Conservation (phyloP, 2,329 filamentous ascomycete species). For the Cyphellophora attinorum region DNA sequence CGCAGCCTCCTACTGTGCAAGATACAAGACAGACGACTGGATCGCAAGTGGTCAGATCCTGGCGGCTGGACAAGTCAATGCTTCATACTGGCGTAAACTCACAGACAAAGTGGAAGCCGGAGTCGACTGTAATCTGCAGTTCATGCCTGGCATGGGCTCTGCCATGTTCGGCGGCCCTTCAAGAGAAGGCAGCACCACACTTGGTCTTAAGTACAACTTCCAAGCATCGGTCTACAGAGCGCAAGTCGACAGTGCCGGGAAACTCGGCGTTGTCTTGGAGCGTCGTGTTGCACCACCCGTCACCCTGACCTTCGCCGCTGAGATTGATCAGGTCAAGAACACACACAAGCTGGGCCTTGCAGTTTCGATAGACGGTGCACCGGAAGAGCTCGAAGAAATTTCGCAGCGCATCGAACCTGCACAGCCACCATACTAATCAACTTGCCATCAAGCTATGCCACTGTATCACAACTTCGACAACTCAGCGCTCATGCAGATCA, state of each 20-base stretch:
- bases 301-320: slow-evolving; percentile 86
- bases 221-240: slow-evolving; percentile 89
- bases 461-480: slow-evolving; percentile 1
- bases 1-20: slow-evolving; percentile 76
- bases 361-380: slow-evolving; percentile 78
- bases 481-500: too few relatives aligned
- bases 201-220: slow-evolving; percentile 98
- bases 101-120: slow-evolving; percentile 95
- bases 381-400: slow-evolving; percentile 71
- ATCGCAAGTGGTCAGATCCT: slow-evolving; percentile 84
- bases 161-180: slow-evolving; percentile 67
- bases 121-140: slow-evolving; percentile 84
- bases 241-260: slow-evolving; percentile 90
- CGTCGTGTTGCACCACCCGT: slow-evolving; percentile 92
- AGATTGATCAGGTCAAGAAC: slow-evolving; percentile 95
- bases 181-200: slow-evolving; percentile 81
- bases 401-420: slow-evolving; percentile 27
- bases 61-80: slow-evolving; percentile 76
- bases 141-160: slow-evolving; percentile 53
- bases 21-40: slow-evolving; percentile 90
- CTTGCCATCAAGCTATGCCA: neutral
- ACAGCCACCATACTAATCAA: neutral
- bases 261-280: slow-evolving; percentile 84
- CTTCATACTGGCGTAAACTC: slow-evolving; percentile 86
- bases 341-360: slow-evolving; percentile 89